Evolutionary conservation across 2,329 filamentous ascomycete species (phyloP).

Genomic region (Raffaelea deltoideospora): DNA sequence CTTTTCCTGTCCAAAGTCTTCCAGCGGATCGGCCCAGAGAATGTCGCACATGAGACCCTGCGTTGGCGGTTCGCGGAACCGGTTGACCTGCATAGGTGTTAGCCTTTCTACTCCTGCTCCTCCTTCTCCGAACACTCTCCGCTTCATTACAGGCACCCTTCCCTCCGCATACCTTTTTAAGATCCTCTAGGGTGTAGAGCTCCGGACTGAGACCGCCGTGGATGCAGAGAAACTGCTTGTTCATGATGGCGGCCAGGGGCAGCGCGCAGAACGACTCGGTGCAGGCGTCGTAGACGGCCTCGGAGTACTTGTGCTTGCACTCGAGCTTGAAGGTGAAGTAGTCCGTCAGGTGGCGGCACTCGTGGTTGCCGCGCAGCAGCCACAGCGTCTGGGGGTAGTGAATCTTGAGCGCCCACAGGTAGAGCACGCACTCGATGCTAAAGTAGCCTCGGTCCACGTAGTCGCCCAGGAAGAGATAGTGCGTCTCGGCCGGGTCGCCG

Average conservation of each 20-base stretch:
- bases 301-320: conserved; percentile 99
- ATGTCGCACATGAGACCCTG: conserved; percentile 99
- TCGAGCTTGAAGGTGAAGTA: conserved; percentile 99
- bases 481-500: conserved; percentile 86
- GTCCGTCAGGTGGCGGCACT: conserved; percentile 96
- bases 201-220: conserved; percentile 94
- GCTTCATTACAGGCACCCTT: too few relatives aligned
- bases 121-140: too few relatives aligned
- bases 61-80: conserved; percentile 92
- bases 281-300: conserved; percentile 89
- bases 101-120: too few relatives aligned
- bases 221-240: conserved; percentile 98
- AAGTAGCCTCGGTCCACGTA: conserved; percentile 98
- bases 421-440: conserved; percentile 97
- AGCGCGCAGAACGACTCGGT: conserved; percentile 96
- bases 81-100: conserved; percentile 57
- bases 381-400: conserved; percentile 97
- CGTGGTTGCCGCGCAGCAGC: conserved; percentile 94
- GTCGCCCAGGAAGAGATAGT: conserved; percentile 93
- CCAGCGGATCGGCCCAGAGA: conserved; percentile 92
- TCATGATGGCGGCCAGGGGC: conserved; percentile 93
- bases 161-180: conserved; percentile 76
- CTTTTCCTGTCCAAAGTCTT: conserved; percentile 98
- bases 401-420: conserved; percentile 96
- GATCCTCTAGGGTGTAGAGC: conserved; percentile 84